Base-by-base conservation (phyloP, 192 early-diverging fungal genomes). In the Backusella morwellensis region DNA sequence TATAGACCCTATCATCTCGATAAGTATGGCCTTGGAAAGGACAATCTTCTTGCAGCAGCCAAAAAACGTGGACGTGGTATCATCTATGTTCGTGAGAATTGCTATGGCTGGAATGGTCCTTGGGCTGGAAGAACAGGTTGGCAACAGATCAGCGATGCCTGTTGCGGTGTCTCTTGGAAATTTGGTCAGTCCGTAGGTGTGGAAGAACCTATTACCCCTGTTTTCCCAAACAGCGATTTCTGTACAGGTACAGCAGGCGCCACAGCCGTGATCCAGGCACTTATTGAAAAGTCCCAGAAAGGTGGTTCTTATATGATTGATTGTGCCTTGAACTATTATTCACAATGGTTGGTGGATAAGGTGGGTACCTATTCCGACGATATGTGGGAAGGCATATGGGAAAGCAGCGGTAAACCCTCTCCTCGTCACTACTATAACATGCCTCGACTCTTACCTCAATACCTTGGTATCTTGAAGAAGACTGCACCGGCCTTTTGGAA, bases 301-400 rank as follows among this genome's bases (percentile, higher is more conserved):
- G 74, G 74, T 14, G 74, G 74, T 38, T 75, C 74, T 23, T 75
- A 66, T 41, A 32, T 56, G 12, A 36, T 75, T 26, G 74, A 75
- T 35, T 32, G 40, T 26, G 74, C 74, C 17, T 50, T 75, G 19
- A 75, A 75, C 34, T 75, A 75, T 50, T 75, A 75, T 50, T 36
- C 26, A 19, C 15, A 32, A 8, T 75, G 74, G 74, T 1, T 75
- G 35, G 44, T 63, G 8, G 59, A 75, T 15, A 36, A 75, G n/a
- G 36, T 75, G 12, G 74, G 74, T 41, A 38, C 59, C 40, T 75
- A 75, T 66, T 36, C 47, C n/a, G 35, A 56, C 17, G 9, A 17
- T 2, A n/a, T 66, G 35, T 75, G 74, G 74, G 14, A 75, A n/a
- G 3, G 7, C 1, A 14, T 63, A 29, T 63, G 56, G 56, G 23